Conservation (phyloP, 2,329 filamentous ascomycete species). For the Exserohilum turcica region DNA sequence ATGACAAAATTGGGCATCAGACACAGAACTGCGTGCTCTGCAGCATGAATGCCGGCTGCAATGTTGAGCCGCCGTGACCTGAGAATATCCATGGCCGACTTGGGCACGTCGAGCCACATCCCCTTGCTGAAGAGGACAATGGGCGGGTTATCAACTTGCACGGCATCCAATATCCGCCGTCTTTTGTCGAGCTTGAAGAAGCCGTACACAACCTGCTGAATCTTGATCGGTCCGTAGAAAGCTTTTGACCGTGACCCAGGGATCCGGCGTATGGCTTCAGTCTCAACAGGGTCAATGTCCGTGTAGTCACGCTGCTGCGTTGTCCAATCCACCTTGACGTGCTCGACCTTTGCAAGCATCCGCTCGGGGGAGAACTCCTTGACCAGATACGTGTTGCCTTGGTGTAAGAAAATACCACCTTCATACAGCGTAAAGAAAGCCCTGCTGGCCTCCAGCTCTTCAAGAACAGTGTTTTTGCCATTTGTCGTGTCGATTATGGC, state of each 20-base stretch:
- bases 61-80: conserved; percentile 74
- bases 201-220: conserved; percentile 87
- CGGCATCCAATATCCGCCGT: conserved; percentile 84
- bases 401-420: conserved; percentile 94
- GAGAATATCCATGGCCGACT: conserved; percentile 77
- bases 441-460: conserved; percentile 95
- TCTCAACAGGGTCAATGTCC: conserved; percentile 91
- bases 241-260: conserved; percentile 68
- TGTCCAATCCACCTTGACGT: conserved; percentile 91
- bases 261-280: conserved; percentile 81
- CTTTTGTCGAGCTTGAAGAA: conserved; percentile 96
- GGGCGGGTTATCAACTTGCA: conserved; percentile 90
- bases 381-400: conserved; percentile 91
- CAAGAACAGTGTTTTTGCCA: conserved; percentile 80
- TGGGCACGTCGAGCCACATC: conserved; percentile 94
- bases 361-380: conserved; percentile 83
- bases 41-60: conserved; percentile 89
- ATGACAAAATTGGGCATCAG: conserved; percentile 91
- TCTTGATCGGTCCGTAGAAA: conserved; percentile 84
- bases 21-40: conserved; percentile 86
- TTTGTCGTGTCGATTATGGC: conserved; percentile 89
- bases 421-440: conserved; percentile 96
- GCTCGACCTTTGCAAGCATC: conserved; percentile 83
- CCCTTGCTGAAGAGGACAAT: conserved; percentile 84
- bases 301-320: conserved; percentile 92